phyloP scores from a whole-genome alignment of 495 filamentous ascomycete species.

The Penicillium dipodomyicola region DNA sequence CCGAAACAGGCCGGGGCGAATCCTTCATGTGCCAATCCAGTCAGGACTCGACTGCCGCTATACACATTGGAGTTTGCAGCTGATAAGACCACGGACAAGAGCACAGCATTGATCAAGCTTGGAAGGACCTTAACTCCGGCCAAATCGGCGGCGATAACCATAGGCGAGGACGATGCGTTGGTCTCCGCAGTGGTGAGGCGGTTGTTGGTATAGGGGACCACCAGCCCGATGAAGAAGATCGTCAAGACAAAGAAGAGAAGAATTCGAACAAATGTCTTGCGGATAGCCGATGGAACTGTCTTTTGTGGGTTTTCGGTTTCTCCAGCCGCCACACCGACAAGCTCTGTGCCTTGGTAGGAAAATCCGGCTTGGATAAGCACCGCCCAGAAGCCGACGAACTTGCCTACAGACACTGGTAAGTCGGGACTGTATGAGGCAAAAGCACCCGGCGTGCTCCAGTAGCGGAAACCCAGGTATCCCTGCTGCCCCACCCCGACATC shows the following conservation, averaged over 20 bases:
- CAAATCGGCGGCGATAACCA: conserved; percentile 59
- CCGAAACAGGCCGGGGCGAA: conserved; percentile 57
- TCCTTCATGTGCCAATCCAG: conserved; percentile 57
- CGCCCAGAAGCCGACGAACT: conserved; percentile 41
- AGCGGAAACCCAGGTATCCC: conserved; percentile 56
- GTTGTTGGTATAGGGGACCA: conserved; percentile 50
- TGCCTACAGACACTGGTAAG: conserved; percentile 55
- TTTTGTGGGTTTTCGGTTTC: conserved; percentile 63
- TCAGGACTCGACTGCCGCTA: conserved; percentile 62
- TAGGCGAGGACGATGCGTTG: conserved; percentile 62
- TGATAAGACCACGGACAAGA: conserved; percentile 65
- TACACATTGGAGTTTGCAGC: conserved; percentile 78
- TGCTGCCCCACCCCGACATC: conserved; percentile 56
- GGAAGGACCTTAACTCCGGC: conserved; percentile 65
- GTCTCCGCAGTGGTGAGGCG: conserved; percentile 32
- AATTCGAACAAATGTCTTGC: conserved; percentile 67
- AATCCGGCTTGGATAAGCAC: conserved; percentile 53
- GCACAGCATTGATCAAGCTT: conserved; percentile 73
- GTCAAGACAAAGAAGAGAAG: conserved; percentile 64
- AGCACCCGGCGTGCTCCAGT: conserved; percentile 61
- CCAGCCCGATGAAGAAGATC: conserved; percentile 67
- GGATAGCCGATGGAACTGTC: conserved; percentile 63
- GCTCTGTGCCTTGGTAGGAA: conserved; percentile 66
- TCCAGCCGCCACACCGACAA: conserved; percentile 64
- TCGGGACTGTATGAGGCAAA: conserved; percentile 57